phyloP scores from a whole-genome alignment of 2,329 filamentous ascomycete species.

The Aspergillus sp. region DNA sequence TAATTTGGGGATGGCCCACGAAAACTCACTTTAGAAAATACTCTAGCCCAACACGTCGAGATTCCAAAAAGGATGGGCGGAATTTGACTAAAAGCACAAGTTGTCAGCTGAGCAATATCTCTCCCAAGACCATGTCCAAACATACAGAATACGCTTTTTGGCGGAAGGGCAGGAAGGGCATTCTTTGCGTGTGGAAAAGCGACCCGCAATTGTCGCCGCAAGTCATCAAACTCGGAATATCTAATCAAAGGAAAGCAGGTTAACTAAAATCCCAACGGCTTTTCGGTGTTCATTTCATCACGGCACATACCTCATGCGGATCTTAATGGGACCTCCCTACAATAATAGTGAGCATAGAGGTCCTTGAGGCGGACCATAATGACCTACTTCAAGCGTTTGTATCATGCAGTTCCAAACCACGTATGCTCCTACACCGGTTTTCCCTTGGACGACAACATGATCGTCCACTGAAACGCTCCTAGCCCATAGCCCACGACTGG shows the following conservation, averaged over 20 bases:
- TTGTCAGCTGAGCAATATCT: constrained; percentile 5
- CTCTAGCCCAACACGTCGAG: constrained; percentile 72
- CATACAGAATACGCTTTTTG: constrained; percentile 84
- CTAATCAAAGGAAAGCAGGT: constrained; percentile 34
- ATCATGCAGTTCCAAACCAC: constrained; percentile 91
- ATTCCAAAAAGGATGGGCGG: constrained; percentile 77
- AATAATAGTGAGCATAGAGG: constrained; percentile 13
- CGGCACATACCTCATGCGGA: constrained; percentile 52
- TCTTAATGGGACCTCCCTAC: constrained; percentile 53
- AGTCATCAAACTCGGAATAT: constrained; percentile 90
- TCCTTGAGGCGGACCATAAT: not conserved
- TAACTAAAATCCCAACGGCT: not conserved
- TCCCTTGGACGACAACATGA: constrained; percentile 57
- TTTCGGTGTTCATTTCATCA: not conserved
- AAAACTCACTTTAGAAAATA: constrained; percentile 84
- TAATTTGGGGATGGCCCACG: not conserved
- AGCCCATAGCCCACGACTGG: constrained; percentile 58
- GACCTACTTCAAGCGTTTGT: constrained; percentile 72
- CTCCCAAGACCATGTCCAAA: constrained; percentile 5
- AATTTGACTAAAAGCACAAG: constrained; percentile 53
- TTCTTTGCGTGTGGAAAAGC: constrained; percentile 81
- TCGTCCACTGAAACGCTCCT: constrained; percentile 58
- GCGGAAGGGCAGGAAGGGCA: constrained; percentile 84
- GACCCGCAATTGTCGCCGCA: constrained; percentile 66
- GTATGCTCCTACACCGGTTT: constrained; percentile 71